Evolutionary conservation across 495 filamentous ascomycete genomes (phyloP).

Genomic region (Penicillium fimorum): DNA sequence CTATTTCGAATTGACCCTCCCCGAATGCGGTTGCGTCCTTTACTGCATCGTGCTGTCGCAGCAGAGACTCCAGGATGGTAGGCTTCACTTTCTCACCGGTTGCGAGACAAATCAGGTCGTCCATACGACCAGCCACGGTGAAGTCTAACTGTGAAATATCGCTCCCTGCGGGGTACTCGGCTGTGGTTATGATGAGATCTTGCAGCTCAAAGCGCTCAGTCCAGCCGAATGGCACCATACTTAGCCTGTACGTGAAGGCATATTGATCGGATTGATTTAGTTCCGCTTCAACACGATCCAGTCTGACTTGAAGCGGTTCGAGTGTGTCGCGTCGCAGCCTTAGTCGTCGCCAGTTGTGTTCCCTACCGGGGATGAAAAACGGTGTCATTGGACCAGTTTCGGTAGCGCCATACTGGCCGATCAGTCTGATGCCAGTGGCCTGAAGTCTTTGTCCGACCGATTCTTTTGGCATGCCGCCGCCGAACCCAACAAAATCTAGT

Average conservation of each 20-base stretch:
- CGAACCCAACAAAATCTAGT: conserved; percentile 44
- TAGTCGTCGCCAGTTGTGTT: conserved; percentile 37
- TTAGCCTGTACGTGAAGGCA: conserved; percentile 15
- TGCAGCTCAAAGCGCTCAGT: conserved; percentile 29
- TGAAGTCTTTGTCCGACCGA: conserved; percentile 21
- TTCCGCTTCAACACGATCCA: conserved; percentile 1
- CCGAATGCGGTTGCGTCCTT: conserved; percentile 25
- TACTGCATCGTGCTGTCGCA: conserved; percentile 20
- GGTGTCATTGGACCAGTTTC: conserved; percentile 37
- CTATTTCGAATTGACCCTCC: neutral
- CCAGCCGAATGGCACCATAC: conserved; percentile 26
- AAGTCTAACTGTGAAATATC: conserved; percentile 20
- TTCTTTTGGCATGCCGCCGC: conserved; percentile 40
- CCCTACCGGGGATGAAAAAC: conserved; percentile 26
- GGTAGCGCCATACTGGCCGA: conserved; percentile 42
- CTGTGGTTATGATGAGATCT: conserved; percentile 20
- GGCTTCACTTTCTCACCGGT: conserved; percentile 42
- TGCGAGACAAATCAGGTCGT: conserved; percentile 40
- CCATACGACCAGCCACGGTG: conserved; percentile 26
- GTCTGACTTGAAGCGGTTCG: conserved; percentile 12
- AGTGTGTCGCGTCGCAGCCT: conserved; percentile 31
- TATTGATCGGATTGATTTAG: neutral
- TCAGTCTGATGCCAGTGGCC: conserved; percentile 25
- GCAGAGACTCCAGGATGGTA: conserved; percentile 26
- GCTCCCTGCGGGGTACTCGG: conserved; percentile 10